Conservation (phyloP, 176 grass and related monocot genomes). For the Chloris gayana region DNA sequence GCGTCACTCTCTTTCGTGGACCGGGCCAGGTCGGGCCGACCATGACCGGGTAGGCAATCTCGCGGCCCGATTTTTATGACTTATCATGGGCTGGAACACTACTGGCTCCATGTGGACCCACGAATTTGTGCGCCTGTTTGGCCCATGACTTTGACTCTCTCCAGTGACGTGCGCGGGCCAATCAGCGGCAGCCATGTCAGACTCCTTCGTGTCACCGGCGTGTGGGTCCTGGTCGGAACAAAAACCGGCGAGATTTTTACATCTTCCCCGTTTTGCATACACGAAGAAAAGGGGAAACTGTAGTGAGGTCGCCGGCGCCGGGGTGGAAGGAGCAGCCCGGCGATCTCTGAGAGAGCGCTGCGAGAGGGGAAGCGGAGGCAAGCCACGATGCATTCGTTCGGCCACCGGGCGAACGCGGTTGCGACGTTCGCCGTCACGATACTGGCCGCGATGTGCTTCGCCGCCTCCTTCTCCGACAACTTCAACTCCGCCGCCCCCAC, state of each 20-base stretch:
- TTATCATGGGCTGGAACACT: background rate
- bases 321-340: constrained; percentile 30
- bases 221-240: background rate
- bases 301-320: constrained; percentile 48
- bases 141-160: background rate
- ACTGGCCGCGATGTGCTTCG: constrained; percentile 87
- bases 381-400: constrained; percentile 81
- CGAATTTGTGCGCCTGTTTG: background rate
- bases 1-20: background rate
- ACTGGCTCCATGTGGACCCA: background rate
- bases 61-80: background rate
- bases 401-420: constrained; percentile 87
- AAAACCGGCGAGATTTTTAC: background rate
- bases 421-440: constrained; percentile 87
- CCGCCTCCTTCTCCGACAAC: constrained; percentile 90
- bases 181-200: constrained; percentile 41
- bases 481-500: constrained; percentile 69
- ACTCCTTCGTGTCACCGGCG: background rate
- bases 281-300: background rate
- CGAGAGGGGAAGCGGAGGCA: background rate
- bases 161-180: constrained; percentile 49
- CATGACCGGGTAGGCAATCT: background rate
- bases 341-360: constrained; percentile 22
- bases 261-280: too few species aligned
- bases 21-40: background rate